Evolutionary conservation across 73 alveolate species (phyloP), one percentile per base, ranked within the genome.

Genomic region (Stentor coeruleus): DNA sequence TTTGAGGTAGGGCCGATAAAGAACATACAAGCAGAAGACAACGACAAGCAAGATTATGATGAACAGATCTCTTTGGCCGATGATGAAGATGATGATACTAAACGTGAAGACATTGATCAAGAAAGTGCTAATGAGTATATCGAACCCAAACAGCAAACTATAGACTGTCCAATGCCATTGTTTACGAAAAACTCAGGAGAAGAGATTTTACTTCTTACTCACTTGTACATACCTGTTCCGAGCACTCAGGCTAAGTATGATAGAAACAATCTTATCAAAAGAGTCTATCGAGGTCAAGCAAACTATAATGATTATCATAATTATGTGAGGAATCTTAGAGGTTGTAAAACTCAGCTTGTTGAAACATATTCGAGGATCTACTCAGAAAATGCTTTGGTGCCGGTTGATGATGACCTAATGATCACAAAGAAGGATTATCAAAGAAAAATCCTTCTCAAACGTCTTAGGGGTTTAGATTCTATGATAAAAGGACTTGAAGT

Each of bases 161-260:
- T n/a, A n/a, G 73, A 57, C 28, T 57, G 28, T 57, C 35, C 15
- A 57, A 31, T 57, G 15, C 73, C 73, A 20, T 20, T 66, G 14
- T 66, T 66, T 66, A 33, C 42, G 40, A 66, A 66, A 33, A 33
- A 37, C 15, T 66, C 79, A 20, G 39, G 39, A 1, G 79, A 66
- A 2, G 37, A 20, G n/a, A 66, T 66, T 66, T 66, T 66, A 66
- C 11, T 20, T 20, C 39, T 66, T 14, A 33, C 79, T 66, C 26
- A 33, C n/a, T 66, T 66, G 37, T 66, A 66, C 39, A 26, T 31
- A 20, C 79, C 79, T 11, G n/a, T 33, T 20, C 20, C n/a, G 33
- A 20, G n/a, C n/a, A 66, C 79, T 20, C 79, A 66, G 39, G n/a
- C 79, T 33, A 15, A 28, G 14, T 66, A 20, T 31, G 79, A 66